Evolutionary conservation across 192 early-diverging fungal species (phyloP).

Genomic region (Hyaloraphidium curvatum): DNA sequence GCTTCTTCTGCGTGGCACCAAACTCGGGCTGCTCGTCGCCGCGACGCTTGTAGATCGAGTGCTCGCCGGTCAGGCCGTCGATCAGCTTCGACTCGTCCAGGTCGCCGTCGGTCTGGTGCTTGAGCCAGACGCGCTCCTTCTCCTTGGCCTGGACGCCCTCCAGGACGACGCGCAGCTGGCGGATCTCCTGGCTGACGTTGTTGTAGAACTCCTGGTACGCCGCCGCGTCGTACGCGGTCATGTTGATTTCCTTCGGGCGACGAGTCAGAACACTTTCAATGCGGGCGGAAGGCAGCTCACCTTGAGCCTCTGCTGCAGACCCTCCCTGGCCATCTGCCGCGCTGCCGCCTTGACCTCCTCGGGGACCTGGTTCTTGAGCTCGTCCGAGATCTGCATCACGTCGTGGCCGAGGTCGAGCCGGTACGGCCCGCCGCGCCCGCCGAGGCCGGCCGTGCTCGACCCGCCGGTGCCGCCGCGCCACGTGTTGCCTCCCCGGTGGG

Average conservation of each 20-base stretch:
- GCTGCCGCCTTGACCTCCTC: slow-evolving; percentile 18
- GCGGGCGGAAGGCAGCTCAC: no score
- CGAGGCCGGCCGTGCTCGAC: slow-evolving; percentile 21
- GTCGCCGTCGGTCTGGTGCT: slow-evolving; percentile 57
- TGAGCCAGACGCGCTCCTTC: slow-evolving; percentile 63
- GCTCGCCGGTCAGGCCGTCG: slow-evolving; percentile 49
- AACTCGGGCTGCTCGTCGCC: slow-evolving; percentile 47
- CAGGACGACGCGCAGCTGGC: slow-evolving; percentile 49
- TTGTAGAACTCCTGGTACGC: slow-evolving; percentile 6
- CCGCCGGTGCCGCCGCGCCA: slow-evolving; percentile 25
- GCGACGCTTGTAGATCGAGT: slow-evolving; percentile 55
- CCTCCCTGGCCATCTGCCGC: background rate
- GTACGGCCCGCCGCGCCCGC: slow-evolving; percentile 23
- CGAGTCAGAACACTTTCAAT: no score
- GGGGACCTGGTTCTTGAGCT: slow-evolving; percentile 13
- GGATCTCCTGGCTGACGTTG: slow-evolving; percentile 42
- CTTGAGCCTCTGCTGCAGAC: slow-evolving; percentile 42
- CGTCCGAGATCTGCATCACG: slow-evolving; percentile 15
- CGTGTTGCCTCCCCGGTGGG: slow-evolving; percentile 23
- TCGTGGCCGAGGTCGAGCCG: slow-evolving; percentile 16
- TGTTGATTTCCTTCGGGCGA: slow-evolving; percentile 44
- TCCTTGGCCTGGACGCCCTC: slow-evolving; percentile 56
- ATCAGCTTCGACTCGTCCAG: slow-evolving; percentile 57
- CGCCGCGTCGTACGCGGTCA: slow-evolving; percentile 41
- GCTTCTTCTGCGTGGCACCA: slow-evolving; percentile 43